Evolutionary conservation across 2,329 filamentous ascomycete species (phyloP).

Genomic region (Elsinoe perseae): DNA sequence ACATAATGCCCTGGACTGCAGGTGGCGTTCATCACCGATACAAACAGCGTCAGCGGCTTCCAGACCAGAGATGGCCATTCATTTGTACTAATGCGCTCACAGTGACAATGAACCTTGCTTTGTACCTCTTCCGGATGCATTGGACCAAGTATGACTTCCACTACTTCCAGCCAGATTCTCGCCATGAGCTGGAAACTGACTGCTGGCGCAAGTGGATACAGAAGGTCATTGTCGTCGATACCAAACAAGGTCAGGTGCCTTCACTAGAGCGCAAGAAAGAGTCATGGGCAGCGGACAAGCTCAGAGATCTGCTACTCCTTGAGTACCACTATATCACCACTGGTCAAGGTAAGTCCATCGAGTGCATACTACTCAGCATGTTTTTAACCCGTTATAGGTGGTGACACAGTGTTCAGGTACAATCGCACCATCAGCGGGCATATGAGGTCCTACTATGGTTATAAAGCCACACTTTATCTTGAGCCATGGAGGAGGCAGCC

Average conservation of each 20-base stretch:
- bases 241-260: not conserved
- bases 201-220: not conserved
- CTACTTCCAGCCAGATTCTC: not conserved
- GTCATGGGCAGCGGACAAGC: not conserved
- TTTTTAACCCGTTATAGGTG: not conserved
- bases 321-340: not conserved
- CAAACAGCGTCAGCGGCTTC: slow-evolving; percentile 49
- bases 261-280: not conserved
- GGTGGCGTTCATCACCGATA: slow-evolving; percentile 64
- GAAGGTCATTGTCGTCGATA: not conserved
- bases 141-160: slow-evolving; percentile 16
- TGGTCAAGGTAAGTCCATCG: not conserved
- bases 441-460: not conserved
- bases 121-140: slow-evolving; percentile 15
- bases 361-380: not conserved
- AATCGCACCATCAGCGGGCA: not conserved
- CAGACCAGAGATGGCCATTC: too few relatives aligned
- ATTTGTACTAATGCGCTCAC: slow-evolving; percentile 16
- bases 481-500: not conserved
- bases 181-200: not conserved
- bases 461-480: not conserved
- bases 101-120: slow-evolving; percentile 15
- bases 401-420: not conserved
- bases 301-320: not conserved
- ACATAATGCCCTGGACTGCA: not conserved